Evolutionary conservation across 1,284 basidiomycete genomes (phyloP), one percentile per base, ranked within the genome.

Genomic region (Moesziomyces sp.): DNA sequence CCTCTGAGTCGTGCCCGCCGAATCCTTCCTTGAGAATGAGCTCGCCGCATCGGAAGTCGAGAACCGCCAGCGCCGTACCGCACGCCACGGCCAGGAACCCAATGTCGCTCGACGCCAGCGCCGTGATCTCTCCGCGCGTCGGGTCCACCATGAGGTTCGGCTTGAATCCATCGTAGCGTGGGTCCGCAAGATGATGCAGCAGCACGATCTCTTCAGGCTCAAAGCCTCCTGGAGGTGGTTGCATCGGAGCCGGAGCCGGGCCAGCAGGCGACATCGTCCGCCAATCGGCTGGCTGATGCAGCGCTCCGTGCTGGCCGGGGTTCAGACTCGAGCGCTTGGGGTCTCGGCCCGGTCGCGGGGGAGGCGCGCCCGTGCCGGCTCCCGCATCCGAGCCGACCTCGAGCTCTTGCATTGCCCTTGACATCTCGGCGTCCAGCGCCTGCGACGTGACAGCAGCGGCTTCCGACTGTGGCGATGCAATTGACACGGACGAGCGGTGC

Each of bases 21-120:
- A 78, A 77, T 2, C 80, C 80, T 26, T 82, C 79, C 21, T 74
- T 70, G 21, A 82, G 56, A 8, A 83, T 74, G 13, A 82, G 52
- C 21, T 82, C 80, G 11, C 75, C 68, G 21, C 54, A 59, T 24
- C 75, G 77, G 30, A 79, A 68, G 50, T 83, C 81, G 23, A 81
- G 44, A 5, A 83, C 67, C 2, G 73, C 76, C n/a, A 83, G 59
- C n/a, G 74, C 65, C 5, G 73, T 65, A 2, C 79, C 78, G 42
- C 70, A 77, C 3, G 81, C 81, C 1, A 77, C 46, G 0, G 80
- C 79, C 48, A 80, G 45, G 51, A 83, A 81, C 13, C 81, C 81
- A 38, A 77, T 72, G 58, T 83, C 71, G 43, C 65, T 72, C 9
- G 74, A 46, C 1, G 75, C 74, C 28, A 73, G 58, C 7, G 70